Base-by-base conservation (phyloP, 129 eudicot species). In the Erigeron canadensis region DNA sequence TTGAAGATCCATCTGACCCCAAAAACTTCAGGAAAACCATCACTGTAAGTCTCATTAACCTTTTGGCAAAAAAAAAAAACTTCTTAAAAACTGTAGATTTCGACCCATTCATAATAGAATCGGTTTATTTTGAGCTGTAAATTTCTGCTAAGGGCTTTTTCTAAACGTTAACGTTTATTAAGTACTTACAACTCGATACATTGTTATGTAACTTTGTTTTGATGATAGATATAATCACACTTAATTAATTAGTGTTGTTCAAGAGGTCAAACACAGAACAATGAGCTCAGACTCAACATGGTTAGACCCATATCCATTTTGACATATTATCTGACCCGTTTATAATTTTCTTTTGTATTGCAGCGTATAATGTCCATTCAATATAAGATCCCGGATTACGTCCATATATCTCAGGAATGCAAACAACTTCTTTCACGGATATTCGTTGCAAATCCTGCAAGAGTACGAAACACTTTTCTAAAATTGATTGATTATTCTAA, bases 371-470 rank as follows among this genome's bases (percentile, higher is more conserved):
- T 89, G 96, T 67, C 74, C 23, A 70, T 40, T 56, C 87, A 89
- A 13, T 89, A 86, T 86, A 84, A 77, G 64, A 86, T 89, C 73
- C 96, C 96, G n/a, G 92, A 86, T 47, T 89, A 86, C 38, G 96
- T 89, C 55, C 84, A 89, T 60, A 80, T 89, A 74, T 89, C 96
- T 70, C 86, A 82, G 53, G 93, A 84, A 65, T 89, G 96, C 76
- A 89, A 67, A 75, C 89, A 86, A 65, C 81, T 89, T 42, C 93
- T 89, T 15, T 89, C 96, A 2, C 87, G 88, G n/a, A 89, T 89
- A 42, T 89, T 89, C 61, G 84, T 76, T 54, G 82, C 96, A 10
- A 86, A 72, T 81, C 80, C 96, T 47, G 39, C 84, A 43, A 45
- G 82, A 86, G 96, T 89, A 73, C 11, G 86, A 75, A 59, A n/a